Conservation (phyloP, 306 rosid species). For the Mucuna pruriens region DNA sequence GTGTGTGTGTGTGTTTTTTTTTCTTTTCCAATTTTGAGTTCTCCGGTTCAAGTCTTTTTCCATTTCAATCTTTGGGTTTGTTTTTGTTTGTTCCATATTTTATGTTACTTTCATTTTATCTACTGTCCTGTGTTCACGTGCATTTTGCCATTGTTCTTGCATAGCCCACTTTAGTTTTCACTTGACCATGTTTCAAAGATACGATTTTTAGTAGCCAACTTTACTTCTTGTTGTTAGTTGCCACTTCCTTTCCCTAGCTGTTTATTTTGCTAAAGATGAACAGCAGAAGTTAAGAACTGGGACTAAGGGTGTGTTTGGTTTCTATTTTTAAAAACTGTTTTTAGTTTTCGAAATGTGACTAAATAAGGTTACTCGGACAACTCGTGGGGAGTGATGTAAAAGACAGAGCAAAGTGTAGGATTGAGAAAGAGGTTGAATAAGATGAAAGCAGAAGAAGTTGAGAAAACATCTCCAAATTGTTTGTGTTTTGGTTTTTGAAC, state of each 20-base stretch:
- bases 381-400: background rate
- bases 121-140: background rate
- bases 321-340: background rate
- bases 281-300: background rate
- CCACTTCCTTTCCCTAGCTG: constrained; percentile 20
- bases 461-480: background rate
- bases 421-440: background rate
- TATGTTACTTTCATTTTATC: background rate
- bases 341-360: background rate
- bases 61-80: background rate
- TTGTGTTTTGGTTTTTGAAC: background rate
- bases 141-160: constrained; percentile 8
- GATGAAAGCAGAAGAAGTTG: background rate
- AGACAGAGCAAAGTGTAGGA: background rate
- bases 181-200: constrained; percentile 11
- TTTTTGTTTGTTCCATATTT: constrained; percentile 3
- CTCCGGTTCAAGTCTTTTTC: constrained; percentile 19
- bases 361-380: too few species aligned
- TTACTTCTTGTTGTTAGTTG: background rate
- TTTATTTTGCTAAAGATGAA: background rate
- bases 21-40: constrained; percentile 5
- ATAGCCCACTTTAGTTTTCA: constrained; percentile 17
- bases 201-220: constrained; percentile 25
- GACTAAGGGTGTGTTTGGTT: background rate
- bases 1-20: too few species aligned